Evolutionary conservation across 176 grass and related monocot genomes (phyloP), one percentile per base, ranked within the genome.

Genomic region (Puccinellia tenuiflora): DNA sequence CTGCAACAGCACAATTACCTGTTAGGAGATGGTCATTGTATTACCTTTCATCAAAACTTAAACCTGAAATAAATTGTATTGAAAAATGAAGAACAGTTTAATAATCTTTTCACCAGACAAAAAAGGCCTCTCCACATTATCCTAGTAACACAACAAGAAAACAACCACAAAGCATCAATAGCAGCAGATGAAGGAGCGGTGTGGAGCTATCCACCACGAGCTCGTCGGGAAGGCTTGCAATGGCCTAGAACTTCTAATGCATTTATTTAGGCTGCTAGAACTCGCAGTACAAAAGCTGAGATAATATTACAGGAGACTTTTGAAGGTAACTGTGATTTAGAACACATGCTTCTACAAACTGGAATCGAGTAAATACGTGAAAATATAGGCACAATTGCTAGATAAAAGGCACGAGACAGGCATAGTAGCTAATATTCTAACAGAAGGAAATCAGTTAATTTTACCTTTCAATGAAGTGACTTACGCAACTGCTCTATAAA

Each of bases 391-490:
- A 79, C 43, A 70, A 63, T 39, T 79, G 20, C 45, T 31, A 78
- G 17, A 80, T 52, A 29, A 13, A 57, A 48, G 12, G 40, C 9
- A 70, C 9, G 20, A 42, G 15, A 77, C 31, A 79, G 70, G 21
- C 29, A 83, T 43, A 25, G 4, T 33, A 43, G 28, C 1, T 50
- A 68, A 67, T 38, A 56, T 55, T 83, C 57, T 11, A 10, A 57
- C 9, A 22, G 21, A 90, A 83, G 28, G 3, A 53, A 86, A 77
- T 9, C 0, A 67, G 17, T 85, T 16, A 74, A 37, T 62, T 85
- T 12, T 81, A 92, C 96, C 91, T 99, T 99, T 38, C 89, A 87
- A 73, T 96, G 74, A 77, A 99, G 93, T 39, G 93, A 93, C 64
- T 89, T 73, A 76, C 93, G 93, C 87, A 99, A 86, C 46, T 91